Base-by-base conservation (phyloP, 1,139 yeast species). In the Taphrina pruni region DNA sequence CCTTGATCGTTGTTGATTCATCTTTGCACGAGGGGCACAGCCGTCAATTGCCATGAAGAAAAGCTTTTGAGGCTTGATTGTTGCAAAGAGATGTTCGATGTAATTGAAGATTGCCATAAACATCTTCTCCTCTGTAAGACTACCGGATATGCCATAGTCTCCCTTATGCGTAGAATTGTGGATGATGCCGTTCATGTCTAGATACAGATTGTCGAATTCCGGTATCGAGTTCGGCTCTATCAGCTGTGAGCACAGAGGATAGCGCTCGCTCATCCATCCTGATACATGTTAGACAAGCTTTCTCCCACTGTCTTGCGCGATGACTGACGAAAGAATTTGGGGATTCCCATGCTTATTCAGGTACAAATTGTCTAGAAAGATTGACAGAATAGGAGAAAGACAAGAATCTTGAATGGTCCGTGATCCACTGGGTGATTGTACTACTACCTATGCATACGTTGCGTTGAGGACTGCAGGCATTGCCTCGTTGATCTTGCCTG, bases 1-100 rank as follows among this genome's bases (percentile, higher is more conserved):
- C 81, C 99, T 87, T 1, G 97, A 87, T 74, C 99, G 85, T 79
- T 94, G 99, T 79, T 94, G 99, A 79, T 95, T 95, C 98, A 95
- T 93, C 79, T 94, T 94, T 57, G 99, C 99, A 76, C 99, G 83
- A 32, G 99, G 99, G 0, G 99, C 99, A 64, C 95, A 99, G 14
- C 99, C 99, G 81, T 95, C 99, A 66, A 95, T 96, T 0, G 99
- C 98, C 96, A 95, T 93, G 78, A 89, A 93, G 75, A 95, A 90
- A 43, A 90, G 86, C 77, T 91, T 85, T 75, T 89, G 84, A 6
- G 99, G 99, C 76, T 87, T 87, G 74, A 94, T 92, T 50, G 91
- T 86, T 72, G 88, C 88, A 76, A 95, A 94, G 72, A 95, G 82
- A 79, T 94, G 98, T 77, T 95, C 99, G 73, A 94, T 93, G 76